Evolutionary conservation across 2,329 filamentous ascomycete genomes (phyloP), one percentile per base, ranked within the genome.

Genomic region (Aspergillus sp.): DNA sequence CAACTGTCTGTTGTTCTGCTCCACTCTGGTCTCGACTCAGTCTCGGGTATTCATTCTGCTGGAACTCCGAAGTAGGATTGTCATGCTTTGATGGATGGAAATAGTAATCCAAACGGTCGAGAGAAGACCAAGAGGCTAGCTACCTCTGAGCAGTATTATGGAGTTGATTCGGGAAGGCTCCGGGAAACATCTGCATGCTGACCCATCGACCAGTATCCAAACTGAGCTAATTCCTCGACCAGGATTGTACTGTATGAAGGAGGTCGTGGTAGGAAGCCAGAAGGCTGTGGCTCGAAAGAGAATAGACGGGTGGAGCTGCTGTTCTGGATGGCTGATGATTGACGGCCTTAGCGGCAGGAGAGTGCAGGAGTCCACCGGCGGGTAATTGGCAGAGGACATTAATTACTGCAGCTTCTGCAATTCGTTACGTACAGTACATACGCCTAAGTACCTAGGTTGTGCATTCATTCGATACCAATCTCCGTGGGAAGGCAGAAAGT

Each of bases 321-420:
- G 52, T 53, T 50, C 22, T 4, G 11, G 32, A 16, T 51, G 45
- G 51, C 45, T 17, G 32, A 50, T 53, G 52, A 54, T 51, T 51
- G 41, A 51, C 52, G 47, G 32, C 33, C 45, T 51, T 51, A 54
- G 52, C 20, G 48, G 52, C 52, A 54, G 36, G 38, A 32, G 45
- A 49, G 51, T 47, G 49, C 51, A 56, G 40, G 52, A 56, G 49
- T 43, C 30, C 16, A 30, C 26, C 9, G 26, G 26, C 26, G 26
- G 26, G 8, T 30, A 30, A 30, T 8, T 30, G 26, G 26, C 10
- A 22, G 26, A 30, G 22, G 26, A 30, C 3, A 8, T 10, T 30
- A 30, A 8, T 11, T 4, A 30, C 26, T 30, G 26, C 9, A 30
- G 26, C 7, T 30, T 22, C 22, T 30, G 9, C 26, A 30, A 30